Evolutionary conservation across 2,329 filamentous ascomycete genomes (phyloP).

Genomic region (Colletotrichum sp.): DNA sequence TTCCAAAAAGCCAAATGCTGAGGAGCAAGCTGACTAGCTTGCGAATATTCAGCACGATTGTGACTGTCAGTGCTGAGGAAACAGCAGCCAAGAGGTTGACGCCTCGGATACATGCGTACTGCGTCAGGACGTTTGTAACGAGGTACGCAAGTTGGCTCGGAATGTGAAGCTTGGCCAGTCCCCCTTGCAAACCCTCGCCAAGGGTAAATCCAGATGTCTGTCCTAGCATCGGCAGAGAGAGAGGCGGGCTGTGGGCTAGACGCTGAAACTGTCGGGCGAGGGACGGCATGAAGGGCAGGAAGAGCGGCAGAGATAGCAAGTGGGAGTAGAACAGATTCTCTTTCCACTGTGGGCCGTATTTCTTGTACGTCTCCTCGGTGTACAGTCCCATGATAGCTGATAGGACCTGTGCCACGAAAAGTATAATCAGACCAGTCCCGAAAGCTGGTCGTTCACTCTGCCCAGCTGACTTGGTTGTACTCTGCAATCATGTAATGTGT

Average conservation of each 20-base stretch:
- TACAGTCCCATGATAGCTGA: constrained; percentile 96
- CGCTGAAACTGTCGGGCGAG: constrained; percentile 68
- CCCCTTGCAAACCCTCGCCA: constrained; percentile 41
- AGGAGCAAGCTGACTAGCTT: constrained; percentile 91
- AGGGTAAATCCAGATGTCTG: constrained; percentile 32
- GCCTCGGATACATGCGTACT: constrained; percentile 93
- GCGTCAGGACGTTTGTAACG: constrained; percentile 80
- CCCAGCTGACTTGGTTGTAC: not conserved
- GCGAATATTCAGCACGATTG: constrained; percentile 93
- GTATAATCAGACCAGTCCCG: constrained; percentile 75
- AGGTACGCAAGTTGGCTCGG: constrained; percentile 77
- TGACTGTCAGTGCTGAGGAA: constrained; percentile 91
- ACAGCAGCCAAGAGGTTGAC: constrained; percentile 92
- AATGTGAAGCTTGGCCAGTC: constrained; percentile 45
- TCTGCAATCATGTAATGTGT: not conserved
- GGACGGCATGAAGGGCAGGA: constrained; percentile 72
- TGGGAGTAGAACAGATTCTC: constrained; percentile 97
- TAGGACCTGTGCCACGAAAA: constrained; percentile 87
- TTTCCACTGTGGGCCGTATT: constrained; percentile 88
- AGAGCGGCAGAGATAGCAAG: constrained; percentile 76
- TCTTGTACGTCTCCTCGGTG: constrained; percentile 86
- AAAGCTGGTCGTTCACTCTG: constrained; percentile 44
- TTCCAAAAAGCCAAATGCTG: constrained; percentile 95
- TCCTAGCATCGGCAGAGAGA: constrained; percentile 46
- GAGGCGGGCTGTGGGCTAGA: constrained; percentile 67